Evolutionary conservation across 2,329 filamentous ascomycete genomes (phyloP).

Genomic region (Ceratocystis albifundus): DNA sequence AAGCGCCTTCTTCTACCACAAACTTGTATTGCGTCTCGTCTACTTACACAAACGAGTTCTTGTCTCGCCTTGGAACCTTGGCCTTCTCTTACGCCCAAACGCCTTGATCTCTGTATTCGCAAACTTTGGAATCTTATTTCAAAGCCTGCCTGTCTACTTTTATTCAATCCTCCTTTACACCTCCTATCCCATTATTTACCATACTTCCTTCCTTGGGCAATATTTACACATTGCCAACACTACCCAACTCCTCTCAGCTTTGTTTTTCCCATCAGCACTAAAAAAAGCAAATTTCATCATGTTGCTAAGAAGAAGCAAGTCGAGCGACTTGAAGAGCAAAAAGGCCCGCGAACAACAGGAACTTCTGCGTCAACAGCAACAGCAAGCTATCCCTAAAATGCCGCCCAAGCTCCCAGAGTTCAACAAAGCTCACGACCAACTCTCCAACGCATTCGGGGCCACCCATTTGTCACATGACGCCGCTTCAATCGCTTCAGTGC

Average conservation of each 20-base stretch:
- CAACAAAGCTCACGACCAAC: conserved; percentile 38
- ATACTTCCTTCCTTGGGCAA: too few relatives aligned
- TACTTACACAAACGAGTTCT: not conserved
- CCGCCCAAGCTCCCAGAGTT: conserved; percentile 44
- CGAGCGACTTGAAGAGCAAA: conserved; percentile 51
- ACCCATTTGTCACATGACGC: conserved; percentile 52
- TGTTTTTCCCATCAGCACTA: not conserved
- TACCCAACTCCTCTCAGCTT: not conserved
- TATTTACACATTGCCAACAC: not conserved
- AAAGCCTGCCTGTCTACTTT: not conserved
- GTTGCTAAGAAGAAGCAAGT: conserved; percentile 57
- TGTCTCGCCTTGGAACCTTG: not conserved
- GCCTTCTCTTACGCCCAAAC: not conserved
- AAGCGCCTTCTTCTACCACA: conserved; percentile 4
- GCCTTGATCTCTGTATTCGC: not conserved
- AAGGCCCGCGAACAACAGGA: conserved; percentile 50
- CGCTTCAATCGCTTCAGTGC: conserved; percentile 46
- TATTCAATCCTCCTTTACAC: not conserved
- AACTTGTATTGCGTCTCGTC: not conserved
- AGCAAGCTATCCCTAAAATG: conserved; percentile 36
- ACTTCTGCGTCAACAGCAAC: conserved; percentile 39
- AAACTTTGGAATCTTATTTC: not conserved
- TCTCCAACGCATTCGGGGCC: conserved; percentile 36
- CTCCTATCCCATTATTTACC: too few relatives aligned
- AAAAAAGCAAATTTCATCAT: conserved; percentile 37